These are phyloP conservation scores for Coemansia sp. DNA, from an alignment of 192 early-diverging fungal genomes.

Conservation along the genomic window DNA sequence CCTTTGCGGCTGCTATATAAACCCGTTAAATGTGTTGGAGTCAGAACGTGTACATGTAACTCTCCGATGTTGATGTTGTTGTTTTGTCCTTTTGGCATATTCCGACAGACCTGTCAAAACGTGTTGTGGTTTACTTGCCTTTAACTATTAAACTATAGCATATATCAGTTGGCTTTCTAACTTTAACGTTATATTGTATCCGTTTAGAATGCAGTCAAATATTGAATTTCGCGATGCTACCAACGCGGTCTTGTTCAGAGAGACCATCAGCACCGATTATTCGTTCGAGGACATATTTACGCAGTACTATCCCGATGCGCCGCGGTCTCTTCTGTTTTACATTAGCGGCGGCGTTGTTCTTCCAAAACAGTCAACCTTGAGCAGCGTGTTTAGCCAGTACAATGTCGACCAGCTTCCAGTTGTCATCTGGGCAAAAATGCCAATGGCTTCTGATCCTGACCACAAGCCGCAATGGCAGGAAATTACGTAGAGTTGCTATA, in stretches of 20 bases:
- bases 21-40: too few relatives aligned
- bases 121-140: too few relatives aligned
- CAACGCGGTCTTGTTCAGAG: conserved; percentile 36
- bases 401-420: conserved; percentile 18
- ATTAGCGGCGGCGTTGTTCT: conserved; percentile 29
- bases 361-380: conserved; percentile 24
- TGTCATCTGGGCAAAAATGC: conserved; percentile 38
- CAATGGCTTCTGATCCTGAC: conserved; percentile 9
- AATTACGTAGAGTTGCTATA: neutral
- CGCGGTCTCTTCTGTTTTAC: conserved; percentile 42
- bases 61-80: too few relatives aligned
- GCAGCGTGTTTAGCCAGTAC: conserved; percentile 15
- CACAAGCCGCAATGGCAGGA: conserved; percentile 33
- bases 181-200: neutral
- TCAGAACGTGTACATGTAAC: too few relatives aligned
- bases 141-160: too few relatives aligned
- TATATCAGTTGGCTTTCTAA: too few relatives aligned
- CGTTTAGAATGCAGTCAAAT: conserved; percentile 28
- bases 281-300: conserved; percentile 46
- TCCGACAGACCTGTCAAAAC: too few relatives aligned
- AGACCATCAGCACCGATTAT: conserved; percentile 37
- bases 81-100: too few relatives aligned
- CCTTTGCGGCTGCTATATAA: too few relatives aligned
- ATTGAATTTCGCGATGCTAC: conserved; percentile 51
- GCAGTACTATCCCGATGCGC: conserved; percentile 42